A percentile compares a stretch with the other conserved stretches of the same genome.
phyloP scores from a whole-genome alignment of 2,329 filamentous ascomycete species.

The Dothideomycetes sp. region DNA sequence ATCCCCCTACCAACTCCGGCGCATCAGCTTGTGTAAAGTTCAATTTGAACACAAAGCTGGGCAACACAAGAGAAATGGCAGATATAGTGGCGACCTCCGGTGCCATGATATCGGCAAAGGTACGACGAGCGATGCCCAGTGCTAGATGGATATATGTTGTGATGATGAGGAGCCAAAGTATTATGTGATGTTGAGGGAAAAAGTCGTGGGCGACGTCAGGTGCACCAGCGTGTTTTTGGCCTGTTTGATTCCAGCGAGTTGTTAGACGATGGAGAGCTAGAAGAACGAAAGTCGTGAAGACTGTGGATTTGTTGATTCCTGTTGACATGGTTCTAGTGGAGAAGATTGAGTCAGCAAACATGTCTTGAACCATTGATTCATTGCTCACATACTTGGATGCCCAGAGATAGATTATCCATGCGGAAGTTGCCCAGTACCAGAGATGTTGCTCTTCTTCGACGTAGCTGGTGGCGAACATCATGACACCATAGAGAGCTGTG shows the following conservation, averaged over 20 bases:
- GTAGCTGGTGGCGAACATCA: slow-evolving; percentile 98
- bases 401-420: slow-evolving; percentile 44
- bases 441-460: slow-evolving; percentile 98
- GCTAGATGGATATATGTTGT: slow-evolving; percentile 57
- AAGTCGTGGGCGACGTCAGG: slow-evolving; percentile 73
- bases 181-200: slow-evolving; percentile 51
- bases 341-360: not conserved
- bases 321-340: not conserved
- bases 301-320: slow-evolving; percentile 1
- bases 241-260: slow-evolving; percentile 89
- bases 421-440: slow-evolving; percentile 84
- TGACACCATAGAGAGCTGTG: slow-evolving; percentile 54
- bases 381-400: slow-evolving; percentile 1
- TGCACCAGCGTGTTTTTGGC: slow-evolving; percentile 88
- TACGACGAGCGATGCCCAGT: slow-evolving; percentile 31
- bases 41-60: slow-evolving; percentile 76
- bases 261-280: slow-evolving; percentile 57
- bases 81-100: slow-evolving; percentile 23
- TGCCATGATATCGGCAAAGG: slow-evolving; percentile 22
- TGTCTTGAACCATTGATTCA: not conserved
- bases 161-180: slow-evolving; percentile 68
- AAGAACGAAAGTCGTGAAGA: slow-evolving; percentile 26
- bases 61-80: slow-evolving; percentile 37
- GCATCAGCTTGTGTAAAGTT: slow-evolving; percentile 81
- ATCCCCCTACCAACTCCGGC: slow-evolving; percentile 54